Base-by-base conservation (phyloP, 192 early-diverging fungal species). In the Phycomyces nitens region DNA sequence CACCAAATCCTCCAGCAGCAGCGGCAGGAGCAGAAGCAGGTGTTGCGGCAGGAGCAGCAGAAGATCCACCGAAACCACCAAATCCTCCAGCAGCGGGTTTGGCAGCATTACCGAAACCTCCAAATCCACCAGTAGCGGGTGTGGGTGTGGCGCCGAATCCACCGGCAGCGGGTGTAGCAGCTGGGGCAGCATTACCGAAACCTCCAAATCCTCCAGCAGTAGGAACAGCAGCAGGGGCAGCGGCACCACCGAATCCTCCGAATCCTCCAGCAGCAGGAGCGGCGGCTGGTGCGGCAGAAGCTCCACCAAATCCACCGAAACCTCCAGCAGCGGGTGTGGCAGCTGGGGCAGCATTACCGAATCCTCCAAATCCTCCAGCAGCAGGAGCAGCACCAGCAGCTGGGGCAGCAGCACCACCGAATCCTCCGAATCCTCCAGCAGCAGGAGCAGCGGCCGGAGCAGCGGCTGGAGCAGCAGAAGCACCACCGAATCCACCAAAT, bases 151-250 rank as follows among this genome's bases (percentile, higher is more conserved):
- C n/a, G n/a, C n/a, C n/a, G n/a, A 66, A 40, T 27, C 52, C 58
- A 21, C 52, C 27, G 21, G 65, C 29, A 21, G 62, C 39, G 14
- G 57, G 43, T 22, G 60, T 43, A 44, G 67, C 9, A 47, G 43
- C 29, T 0, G 58, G 0, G 44, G 52, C 15, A 22, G 58, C 59
- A 56, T 51, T 39, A 18, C 53, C 55, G 27, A 75, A 43, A 4
- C 74, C 54, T 41, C 58, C 62, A n/a, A n/a, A n/a, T n/a, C n/a
- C n/a, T n/a, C n/a, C n/a, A n/a, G n/a, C n/a, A n/a, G n/a, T n/a
- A n/a, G n/a, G n/a, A 20, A 76, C 42, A 18, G 42, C 39, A 3
- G 66, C 66, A 42, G 76, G 34, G 29, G 76, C 20, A 29, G 66
- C 39, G 27, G 58, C 53, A 60, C 50, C 26, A 56, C 60, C 68